These are phyloP conservation scores for Camellia lanceoleosa DNA, from an alignment of 148 eudicot species.

Conservation along the genomic window DNA sequence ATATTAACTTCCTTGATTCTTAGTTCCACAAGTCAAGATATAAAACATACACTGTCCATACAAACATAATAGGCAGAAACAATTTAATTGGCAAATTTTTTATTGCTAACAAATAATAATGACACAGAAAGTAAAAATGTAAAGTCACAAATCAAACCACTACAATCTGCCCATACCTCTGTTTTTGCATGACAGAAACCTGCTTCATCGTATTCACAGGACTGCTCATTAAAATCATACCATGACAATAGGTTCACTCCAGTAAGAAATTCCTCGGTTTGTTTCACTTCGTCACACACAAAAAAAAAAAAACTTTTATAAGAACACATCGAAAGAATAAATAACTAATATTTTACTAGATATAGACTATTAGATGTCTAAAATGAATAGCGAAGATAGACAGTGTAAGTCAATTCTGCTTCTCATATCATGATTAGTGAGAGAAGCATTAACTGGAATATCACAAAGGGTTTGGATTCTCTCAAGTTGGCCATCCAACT, in stretches of 20 bases:
- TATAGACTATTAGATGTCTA: background rate
- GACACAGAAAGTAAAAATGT: background rate
- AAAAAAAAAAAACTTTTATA: constrained; percentile 21
- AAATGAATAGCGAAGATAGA: background rate
- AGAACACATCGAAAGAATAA: constrained; percentile 15
- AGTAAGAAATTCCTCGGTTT: constrained; percentile 79
- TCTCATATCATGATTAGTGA: background rate
- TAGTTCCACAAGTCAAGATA: background rate
- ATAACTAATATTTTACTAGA: background rate
- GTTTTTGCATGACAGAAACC: constrained; percentile 81
- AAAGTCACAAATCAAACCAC: constrained; percentile 1
- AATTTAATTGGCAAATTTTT: background rate
- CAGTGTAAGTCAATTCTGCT: background rate
- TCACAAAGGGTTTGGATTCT: background rate
- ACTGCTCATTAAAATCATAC: constrained; percentile 81
- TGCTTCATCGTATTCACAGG: constrained; percentile 79
- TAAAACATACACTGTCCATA: background rate
- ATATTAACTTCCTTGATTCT: background rate
- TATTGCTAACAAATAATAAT: too few species aligned
- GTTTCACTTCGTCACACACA: constrained; percentile 33
- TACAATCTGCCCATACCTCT: constrained; percentile 45
- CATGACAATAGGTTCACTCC: constrained; percentile 63
- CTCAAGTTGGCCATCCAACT: too few species aligned
- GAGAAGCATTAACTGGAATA: background rate
- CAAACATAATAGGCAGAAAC: background rate